Conservation (phyloP, 225 moss, liverwort and hornwort genomes). For the Anthoceros angustus region DNA sequence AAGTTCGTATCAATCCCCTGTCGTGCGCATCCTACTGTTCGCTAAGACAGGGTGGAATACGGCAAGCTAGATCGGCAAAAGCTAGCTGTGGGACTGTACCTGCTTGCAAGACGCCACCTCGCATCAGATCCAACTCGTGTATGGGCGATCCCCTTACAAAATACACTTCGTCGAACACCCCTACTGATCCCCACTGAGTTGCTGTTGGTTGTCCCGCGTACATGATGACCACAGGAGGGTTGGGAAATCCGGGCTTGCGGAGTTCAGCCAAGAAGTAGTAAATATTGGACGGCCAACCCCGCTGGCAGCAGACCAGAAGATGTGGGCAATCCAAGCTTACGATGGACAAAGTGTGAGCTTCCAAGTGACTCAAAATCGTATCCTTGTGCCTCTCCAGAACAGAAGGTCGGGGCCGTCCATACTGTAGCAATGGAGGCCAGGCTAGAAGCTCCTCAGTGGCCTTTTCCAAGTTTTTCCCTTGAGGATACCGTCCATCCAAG, state of each 20-base stretch:
- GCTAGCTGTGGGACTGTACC: slow-evolving; percentile 16
- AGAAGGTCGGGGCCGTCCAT: slow-evolving; percentile 63
- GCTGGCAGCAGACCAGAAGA: slow-evolving; percentile 70
- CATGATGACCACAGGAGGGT: slow-evolving; percentile 60
- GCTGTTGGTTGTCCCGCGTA: slow-evolving; percentile 46
- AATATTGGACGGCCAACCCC: slow-evolving; percentile 60
- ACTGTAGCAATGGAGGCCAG: slow-evolving; percentile 63
- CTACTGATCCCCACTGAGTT: slow-evolving; percentile 62
- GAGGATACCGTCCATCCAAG: neutral
- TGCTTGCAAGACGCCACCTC: slow-evolving; percentile 74
- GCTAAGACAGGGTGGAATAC: too few species aligned
- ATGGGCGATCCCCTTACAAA: slow-evolving; percentile 68
- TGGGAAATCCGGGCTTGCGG: slow-evolving; percentile 36
- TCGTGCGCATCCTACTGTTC: too few species aligned
- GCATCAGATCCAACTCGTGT: slow-evolving; percentile 78
- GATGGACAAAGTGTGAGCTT: slow-evolving; percentile 36
- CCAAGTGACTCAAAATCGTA: slow-evolving; percentile 40
- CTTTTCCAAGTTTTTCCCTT: slow-evolving; percentile 27
- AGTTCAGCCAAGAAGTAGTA: slow-evolving; percentile 64
- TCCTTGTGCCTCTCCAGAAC: slow-evolving; percentile 53
- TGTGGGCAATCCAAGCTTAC: slow-evolving; percentile 48
- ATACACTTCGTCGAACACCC: slow-evolving; percentile 71
- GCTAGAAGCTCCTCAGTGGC: slow-evolving; percentile 77
- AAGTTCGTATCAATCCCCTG: too few species aligned
- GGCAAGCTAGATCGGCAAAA: neutral